phyloP scores from a whole-genome alignment of 2,329 filamentous ascomycete species.

The Xylaria sp. region DNA sequence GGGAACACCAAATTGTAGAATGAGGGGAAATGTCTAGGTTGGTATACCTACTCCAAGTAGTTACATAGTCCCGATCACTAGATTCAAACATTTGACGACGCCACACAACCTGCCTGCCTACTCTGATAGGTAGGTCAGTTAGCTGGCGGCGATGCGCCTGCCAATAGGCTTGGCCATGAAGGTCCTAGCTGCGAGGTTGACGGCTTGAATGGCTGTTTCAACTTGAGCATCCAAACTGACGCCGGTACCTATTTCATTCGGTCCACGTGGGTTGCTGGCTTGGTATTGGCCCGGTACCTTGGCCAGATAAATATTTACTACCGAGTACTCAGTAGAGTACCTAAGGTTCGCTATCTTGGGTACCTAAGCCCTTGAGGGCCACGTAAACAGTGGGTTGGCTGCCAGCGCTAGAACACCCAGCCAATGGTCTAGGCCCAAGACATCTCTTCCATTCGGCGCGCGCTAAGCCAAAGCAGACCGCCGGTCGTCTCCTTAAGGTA shows the following conservation, averaged over 20 bases:
- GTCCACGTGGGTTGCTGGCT: slow-evolving; percentile 31
- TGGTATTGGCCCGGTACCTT: not conserved
- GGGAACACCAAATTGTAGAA: no score
- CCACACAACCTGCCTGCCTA: not conserved
- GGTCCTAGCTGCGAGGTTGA: slow-evolving; percentile 10
- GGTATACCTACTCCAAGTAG: no score
- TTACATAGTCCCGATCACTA: no score
- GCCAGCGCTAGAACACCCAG: slow-evolving; percentile 2
- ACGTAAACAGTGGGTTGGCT: not conserved
- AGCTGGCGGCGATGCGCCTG: slow-evolving; percentile 6
- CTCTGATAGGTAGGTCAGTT: not conserved
- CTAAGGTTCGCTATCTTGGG: not conserved
- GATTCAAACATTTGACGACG: not conserved
- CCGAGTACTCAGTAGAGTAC: not conserved
- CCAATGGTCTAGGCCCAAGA: slow-evolving; percentile 22
- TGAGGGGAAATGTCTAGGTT: no score
- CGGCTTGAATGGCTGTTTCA: slow-evolving; percentile 34
- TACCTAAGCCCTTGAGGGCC: not conserved
- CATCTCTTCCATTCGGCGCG: not conserved
- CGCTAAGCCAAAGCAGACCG: not conserved
- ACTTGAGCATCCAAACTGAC: slow-evolving; percentile 19
- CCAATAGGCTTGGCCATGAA: slow-evolving; percentile 4
- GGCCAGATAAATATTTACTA: not conserved
- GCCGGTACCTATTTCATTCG: slow-evolving; percentile 35
- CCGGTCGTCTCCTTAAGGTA: not conserved